Percentiles rank a stretch among this genome's conserved stretches.
These are phyloP conservation scores for Ophioceras dolichostomum DNA, from an alignment of 2,329 filamentous ascomycete species.

Conservation along the genomic window DNA sequence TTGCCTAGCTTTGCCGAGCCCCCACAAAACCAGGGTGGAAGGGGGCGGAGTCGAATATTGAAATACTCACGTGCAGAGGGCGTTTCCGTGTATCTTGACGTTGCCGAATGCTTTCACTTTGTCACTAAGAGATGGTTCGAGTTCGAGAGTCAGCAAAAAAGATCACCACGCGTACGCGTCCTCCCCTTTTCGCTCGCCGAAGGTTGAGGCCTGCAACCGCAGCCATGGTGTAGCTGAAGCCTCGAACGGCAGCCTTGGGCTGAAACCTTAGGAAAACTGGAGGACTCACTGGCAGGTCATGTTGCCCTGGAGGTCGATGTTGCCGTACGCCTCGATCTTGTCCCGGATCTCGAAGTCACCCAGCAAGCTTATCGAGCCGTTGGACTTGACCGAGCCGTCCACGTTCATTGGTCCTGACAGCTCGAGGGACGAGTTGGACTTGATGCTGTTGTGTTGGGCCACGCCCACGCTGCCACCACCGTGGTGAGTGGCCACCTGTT, in stretches of 20 bases:
- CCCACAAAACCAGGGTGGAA: too few relatives aligned
- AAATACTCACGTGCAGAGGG: neutral
- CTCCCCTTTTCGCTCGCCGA: neutral
- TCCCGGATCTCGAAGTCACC: constrained; percentile 31
- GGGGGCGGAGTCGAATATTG: too few relatives aligned
- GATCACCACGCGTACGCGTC: too few relatives aligned
- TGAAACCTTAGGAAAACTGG: too few relatives aligned
- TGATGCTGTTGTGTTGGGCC: constrained; percentile 25
- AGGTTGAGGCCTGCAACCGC: neutral
- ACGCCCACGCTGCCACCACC: constrained; percentile 2
- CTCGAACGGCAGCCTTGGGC: neutral
- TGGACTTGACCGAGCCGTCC: constrained; percentile 31
- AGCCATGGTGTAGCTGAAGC: too few relatives aligned
- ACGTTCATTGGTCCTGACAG: constrained; percentile 34
- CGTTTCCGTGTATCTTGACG: neutral
- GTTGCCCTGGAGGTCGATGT: constrained; percentile 27
- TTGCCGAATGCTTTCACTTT: neutral
- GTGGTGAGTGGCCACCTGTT: too few relatives aligned
- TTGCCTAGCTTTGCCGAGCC: neutral
- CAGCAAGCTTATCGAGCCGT: constrained; percentile 28
- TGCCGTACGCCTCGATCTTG: constrained; percentile 32
- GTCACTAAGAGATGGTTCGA: neutral
- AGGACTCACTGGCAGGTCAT: constrained; percentile 27
- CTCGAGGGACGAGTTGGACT: constrained; percentile 25
- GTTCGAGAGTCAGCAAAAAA: too few relatives aligned